Evolutionary conservation across 169 alveolate genomes (phyloP).

Genomic region (Plasmodium gaboni): DNA sequence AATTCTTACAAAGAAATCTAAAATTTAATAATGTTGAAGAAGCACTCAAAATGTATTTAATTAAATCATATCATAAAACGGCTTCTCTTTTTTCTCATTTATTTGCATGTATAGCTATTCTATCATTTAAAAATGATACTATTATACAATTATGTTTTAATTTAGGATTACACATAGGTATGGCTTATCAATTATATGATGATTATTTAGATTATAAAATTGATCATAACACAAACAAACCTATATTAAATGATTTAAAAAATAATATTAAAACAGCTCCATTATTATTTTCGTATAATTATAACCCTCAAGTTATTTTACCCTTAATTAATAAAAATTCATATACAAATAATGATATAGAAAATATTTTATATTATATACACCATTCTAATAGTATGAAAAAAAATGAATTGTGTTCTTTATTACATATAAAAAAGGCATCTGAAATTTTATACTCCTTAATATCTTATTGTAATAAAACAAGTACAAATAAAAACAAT

Average conservation of each 20-base stretch:
- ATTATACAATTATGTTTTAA: constrained; percentile 78
- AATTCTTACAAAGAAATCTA: constrained; percentile 59
- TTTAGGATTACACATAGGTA: constrained; percentile 90
- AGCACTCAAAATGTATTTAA: constrained; percentile 78
- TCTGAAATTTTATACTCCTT: constrained; percentile 39
- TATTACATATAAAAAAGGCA: constrained; percentile 68
- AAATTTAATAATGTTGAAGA: constrained; percentile 72
- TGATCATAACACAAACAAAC: constrained; percentile 84
- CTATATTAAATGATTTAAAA: constrained; percentile 86
- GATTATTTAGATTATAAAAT: constrained; percentile 87
- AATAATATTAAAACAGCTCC: constrained; percentile 87
- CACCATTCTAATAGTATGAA: constrained; percentile 55
- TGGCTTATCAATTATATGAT: constrained; percentile 92
- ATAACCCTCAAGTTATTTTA: constrained; percentile 44
- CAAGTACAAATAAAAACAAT: constrained; percentile 6
- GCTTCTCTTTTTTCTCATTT: constrained; percentile 81
- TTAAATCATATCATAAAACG: constrained; percentile 83
- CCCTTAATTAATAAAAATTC: constrained; percentile 45
- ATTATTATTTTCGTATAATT: constrained; percentile 67
- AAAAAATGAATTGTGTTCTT: constrained; percentile 64
- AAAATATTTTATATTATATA: constrained; percentile 35
- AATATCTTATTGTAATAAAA: constrained; percentile 30
- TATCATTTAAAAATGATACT: constrained; percentile 65
- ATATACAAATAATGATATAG: constrained; percentile 27
- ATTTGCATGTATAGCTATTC: constrained; percentile 72